Percentiles rank a stretch among this genome's conserved stretches.
phyloP scores from a whole-genome alignment of 768 basidiomycete genomes.

The Gelatoporia subvermispora region DNA sequence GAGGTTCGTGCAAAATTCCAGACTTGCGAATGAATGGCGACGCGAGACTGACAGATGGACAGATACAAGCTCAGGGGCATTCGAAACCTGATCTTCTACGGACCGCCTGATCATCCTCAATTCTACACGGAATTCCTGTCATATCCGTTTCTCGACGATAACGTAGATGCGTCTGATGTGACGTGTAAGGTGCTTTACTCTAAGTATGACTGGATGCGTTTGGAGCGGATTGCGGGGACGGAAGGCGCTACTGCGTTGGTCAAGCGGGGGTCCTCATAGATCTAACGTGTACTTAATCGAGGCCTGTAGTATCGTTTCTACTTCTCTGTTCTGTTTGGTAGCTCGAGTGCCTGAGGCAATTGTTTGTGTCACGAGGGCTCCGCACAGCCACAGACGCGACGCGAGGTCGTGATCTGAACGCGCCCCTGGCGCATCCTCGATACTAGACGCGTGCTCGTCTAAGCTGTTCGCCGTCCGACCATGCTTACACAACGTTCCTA shows the following conservation, averaged over 20 bases:
- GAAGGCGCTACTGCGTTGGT: conserved; percentile 28
- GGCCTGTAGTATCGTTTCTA: too few species aligned
- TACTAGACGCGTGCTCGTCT: too few species aligned
- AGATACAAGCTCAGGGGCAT: conserved; percentile 94
- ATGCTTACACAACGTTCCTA: too few species aligned
- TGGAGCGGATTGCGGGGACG: conserved; percentile 79
- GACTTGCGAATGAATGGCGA: background rate
- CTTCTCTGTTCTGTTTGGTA: too few species aligned
- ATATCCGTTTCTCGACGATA: conserved; percentile 88
- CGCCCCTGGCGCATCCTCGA: too few species aligned
- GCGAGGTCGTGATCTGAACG: too few species aligned
- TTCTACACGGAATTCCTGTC: conserved; percentile 90
- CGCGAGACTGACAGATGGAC: conserved; percentile 44
- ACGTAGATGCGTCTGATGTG: conserved; percentile 84
- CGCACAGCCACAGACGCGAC: too few species aligned
- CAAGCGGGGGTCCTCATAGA: conserved; percentile 11
- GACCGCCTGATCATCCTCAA: conserved; percentile 82
- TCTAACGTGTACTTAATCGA: too few species aligned
- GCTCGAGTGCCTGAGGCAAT: too few species aligned
- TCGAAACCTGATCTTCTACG: conserved; percentile 91
- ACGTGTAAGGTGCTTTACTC: conserved; percentile 77
- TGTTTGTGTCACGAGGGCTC: too few species aligned
- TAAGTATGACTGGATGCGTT: conserved; percentile 81
- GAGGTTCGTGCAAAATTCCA: conserved; percentile 39
- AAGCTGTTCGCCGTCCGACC: too few species aligned